Conservation (phyloP, 805 yeast genomes). For the Lipomyces mesembrius region DNA sequence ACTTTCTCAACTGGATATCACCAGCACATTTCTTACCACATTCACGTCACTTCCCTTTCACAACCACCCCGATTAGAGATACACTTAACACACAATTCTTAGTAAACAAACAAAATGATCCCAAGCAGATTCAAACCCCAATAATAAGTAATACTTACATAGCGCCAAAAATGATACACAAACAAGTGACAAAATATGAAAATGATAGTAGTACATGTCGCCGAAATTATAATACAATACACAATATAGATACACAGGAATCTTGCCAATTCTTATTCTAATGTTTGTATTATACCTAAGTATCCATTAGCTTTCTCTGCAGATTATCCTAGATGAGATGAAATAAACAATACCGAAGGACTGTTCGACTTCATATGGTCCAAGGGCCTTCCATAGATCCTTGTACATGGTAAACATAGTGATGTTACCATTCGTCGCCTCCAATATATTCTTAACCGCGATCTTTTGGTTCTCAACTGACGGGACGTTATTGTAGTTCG, state of each 20-base stretch:
- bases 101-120: not conserved
- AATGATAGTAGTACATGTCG: not conserved
- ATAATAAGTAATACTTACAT: not conserved
- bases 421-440: conserved; percentile 58
- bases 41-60: too few species aligned
- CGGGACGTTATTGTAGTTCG: conserved; percentile 81
- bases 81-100: not conserved
- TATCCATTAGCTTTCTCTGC: not conserved
- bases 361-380: conserved; percentile 83
- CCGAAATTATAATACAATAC: not conserved
- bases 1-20: not conserved
- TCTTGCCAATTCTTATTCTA: not conserved
- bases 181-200: not conserved
- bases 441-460: conserved; percentile 60
- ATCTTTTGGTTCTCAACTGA: conserved; percentile 72
- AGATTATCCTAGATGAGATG: not conserved
- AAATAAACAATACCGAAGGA: conserved; percentile 60
- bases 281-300: not conserved
- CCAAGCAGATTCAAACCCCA: not conserved
- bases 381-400: conserved; percentile 87
- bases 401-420: conserved; percentile 80
- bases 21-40: not conserved
- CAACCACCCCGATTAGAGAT: not conserved
- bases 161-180: not conserved
- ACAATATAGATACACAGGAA: not conserved